Evolutionary conservation across 169 alveolate species (phyloP), one percentile per base, ranked within the genome.

Genomic region (Toxoplasma gondii): DNA sequence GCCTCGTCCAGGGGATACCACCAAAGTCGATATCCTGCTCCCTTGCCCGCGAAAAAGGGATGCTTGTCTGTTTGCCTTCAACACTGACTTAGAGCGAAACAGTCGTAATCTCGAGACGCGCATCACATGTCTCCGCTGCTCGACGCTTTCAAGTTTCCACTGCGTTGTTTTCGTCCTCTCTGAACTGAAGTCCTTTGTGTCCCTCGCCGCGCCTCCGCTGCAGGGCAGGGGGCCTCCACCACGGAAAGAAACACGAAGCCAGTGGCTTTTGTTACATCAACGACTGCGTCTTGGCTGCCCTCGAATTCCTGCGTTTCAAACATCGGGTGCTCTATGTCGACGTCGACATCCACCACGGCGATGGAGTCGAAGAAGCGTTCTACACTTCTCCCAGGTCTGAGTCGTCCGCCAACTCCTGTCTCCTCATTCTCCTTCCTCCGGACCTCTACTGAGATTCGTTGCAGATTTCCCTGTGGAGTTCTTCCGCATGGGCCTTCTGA

Each of bases 191-290:
- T n/a, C n/a, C n/a, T n/a, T n/a, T 12, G 12, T 49, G 58, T 1
- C 45, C 22, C 58, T 16, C 24, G 58, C 88, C n/a, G 31, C 29
- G 58, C 45, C 34, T 81, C 36, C 10, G 36, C 41, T 0, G 19
- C 92, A 94, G 99, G 99, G 98, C 99, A 12, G 99, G 99, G 0
- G 99, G 99, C 17, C 97, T 99, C 49, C 99, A 99, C 95, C 99
- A 99, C 96, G 99, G 99, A 2, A 99, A 99, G 96, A 98, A 98
- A 96, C 98, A 98, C 58, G 99, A 99, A 90, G 99, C 99, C 2
- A 97, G 99, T 74, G 99, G 99, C 0, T 99, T 99, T 97, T 99
- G 99, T 94, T 99, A 99, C 96, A 98, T 99, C 16, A 99, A 99
- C 97, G 99, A 99, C 92, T 99, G 99, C 80, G 99, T 99, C 12